Percentiles rank a stretch among this genome's conserved stretches.
Evolutionary conservation across 306 rosid genomes (phyloP).

Genomic region (Fragaria nilgerrensis): DNA sequence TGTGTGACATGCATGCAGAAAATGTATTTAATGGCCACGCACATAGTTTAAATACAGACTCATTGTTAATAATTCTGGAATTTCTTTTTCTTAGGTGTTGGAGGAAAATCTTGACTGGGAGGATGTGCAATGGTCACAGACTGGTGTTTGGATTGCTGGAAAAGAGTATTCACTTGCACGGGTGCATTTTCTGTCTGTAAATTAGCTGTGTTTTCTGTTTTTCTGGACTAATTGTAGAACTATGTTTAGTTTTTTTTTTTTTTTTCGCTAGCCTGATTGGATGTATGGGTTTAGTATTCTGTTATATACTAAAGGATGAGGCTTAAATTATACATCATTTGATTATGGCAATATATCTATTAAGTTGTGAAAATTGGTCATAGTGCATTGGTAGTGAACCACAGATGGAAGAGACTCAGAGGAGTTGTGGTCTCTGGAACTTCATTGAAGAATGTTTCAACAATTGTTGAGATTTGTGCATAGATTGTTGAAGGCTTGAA

Average conservation of each 20-base stretch:
- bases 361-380: background rate
- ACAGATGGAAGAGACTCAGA: background rate
- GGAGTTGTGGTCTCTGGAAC: background rate
- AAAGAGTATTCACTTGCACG: slow-evolving; percentile 91
- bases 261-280: background rate
- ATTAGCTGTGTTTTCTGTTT: slow-evolving; percentile 27
- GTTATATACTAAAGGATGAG: background rate
- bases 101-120: slow-evolving; percentile 97
- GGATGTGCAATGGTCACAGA: slow-evolving; percentile 96
- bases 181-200: slow-evolving; percentile 81
- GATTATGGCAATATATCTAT: background rate
- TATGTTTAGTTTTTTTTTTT: background rate
- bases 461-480: no score
- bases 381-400: background rate
- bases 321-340: background rate
- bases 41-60: background rate
- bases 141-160: slow-evolving; percentile 94
- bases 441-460: no score
- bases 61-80: background rate
- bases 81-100: slow-evolving; percentile 51
- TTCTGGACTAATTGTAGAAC: background rate
- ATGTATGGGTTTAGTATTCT: background rate
- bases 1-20: background rate
- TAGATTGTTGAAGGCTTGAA: no score
- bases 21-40: background rate